Percentiles rank a stretch among this genome's conserved stretches.
phyloP scores from a whole-genome alignment of 768 basidiomycete species.

The Lactarius vividus region DNA sequence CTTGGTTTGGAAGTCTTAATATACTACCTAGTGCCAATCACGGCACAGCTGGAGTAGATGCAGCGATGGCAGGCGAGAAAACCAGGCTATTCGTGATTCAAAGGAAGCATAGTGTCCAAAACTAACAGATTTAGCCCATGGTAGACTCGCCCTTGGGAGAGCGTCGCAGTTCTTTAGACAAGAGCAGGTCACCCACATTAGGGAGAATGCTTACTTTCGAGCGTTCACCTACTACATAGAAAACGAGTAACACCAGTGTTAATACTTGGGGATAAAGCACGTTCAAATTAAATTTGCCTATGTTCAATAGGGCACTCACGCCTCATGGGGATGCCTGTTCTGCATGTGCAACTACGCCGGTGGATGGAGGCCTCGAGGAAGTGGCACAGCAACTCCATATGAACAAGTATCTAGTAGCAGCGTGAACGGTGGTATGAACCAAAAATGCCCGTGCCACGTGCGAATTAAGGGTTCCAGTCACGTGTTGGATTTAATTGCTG shows the following conservation, averaged over 20 bases:
- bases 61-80: not conserved
- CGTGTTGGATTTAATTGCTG: no score
- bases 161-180: not conserved
- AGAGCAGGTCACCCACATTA: not conserved
- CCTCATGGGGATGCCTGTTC: not conserved
- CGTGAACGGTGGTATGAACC: no score
- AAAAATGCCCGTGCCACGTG: no score
- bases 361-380: not conserved
- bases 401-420: no score
- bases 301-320: not conserved
- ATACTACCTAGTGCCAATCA: not conserved
- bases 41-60: not conserved
- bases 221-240: not conserved
- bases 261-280: not conserved
- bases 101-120: not conserved
- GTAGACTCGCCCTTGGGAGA: not conserved
- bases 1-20: not conserved
- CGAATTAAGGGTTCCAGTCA: no score
- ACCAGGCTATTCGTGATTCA: not conserved
- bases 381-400: not conserved
- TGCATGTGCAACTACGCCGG: not conserved
- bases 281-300: not conserved
- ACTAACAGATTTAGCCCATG: not conserved
- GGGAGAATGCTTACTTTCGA: not conserved
- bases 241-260: not conserved